Conservation (phyloP, 148 eudicot species). For the Vaccinium darrowii region DNA sequence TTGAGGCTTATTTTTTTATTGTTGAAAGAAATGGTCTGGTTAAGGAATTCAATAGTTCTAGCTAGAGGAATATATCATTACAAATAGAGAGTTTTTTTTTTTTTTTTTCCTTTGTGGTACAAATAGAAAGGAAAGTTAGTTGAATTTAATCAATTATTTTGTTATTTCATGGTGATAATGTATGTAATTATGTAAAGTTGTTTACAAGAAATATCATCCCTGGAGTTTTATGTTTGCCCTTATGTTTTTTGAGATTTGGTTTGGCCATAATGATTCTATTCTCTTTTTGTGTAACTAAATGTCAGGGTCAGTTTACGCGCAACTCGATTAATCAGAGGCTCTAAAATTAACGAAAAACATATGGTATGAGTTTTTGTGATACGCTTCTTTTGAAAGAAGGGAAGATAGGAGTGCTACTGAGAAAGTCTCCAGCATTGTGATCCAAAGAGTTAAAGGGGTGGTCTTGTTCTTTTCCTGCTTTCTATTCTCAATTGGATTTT, state of each 20-base stretch:
- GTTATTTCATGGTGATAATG: background rate
- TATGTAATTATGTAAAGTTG: background rate
- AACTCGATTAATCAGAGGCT: no score
- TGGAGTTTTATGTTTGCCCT: background rate
- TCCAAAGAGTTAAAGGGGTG: background rate
- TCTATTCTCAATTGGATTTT: background rate
- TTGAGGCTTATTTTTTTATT: background rate
- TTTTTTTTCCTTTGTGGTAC: background rate
- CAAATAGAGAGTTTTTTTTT: background rate
- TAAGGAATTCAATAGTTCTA: background rate
- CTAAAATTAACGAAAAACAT: no score
- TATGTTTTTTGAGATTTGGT: background rate
- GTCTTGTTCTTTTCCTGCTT: background rate
- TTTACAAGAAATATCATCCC: background rate
- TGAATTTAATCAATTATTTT: background rate
- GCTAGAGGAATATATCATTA: no score
- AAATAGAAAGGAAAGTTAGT: background rate
- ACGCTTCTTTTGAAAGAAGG: no score
- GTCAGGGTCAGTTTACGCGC: no score
- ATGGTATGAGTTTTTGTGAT: no score
- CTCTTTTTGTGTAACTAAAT: no score
- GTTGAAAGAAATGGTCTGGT: background rate
- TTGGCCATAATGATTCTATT: background rate
- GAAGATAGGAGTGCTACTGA: background rate
- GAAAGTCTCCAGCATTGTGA: background rate